Evolutionary conservation across 2,329 filamentous ascomycete species (phyloP).

Genomic region (Paecilomyces sp.): DNA sequence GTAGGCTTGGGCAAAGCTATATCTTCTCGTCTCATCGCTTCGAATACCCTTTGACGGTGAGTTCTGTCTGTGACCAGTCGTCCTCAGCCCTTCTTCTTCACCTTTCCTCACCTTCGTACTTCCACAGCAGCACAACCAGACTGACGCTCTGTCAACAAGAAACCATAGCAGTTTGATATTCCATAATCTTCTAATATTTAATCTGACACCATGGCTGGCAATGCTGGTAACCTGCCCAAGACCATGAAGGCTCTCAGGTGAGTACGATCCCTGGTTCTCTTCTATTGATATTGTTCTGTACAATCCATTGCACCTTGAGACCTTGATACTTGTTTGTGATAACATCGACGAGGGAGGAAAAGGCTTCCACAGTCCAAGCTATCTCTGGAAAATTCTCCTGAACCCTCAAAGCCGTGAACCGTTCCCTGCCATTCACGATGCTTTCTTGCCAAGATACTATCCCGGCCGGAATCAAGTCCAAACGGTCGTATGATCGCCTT

Average conservation of each 20-base stretch:
- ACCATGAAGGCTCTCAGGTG: constrained; percentile 58
- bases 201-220: constrained; percentile 22
- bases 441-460: not conserved
- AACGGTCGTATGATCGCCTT: not conserved
- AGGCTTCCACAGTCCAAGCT: not conserved
- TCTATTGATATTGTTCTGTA: not conserved
- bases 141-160: not conserved
- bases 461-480: not conserved
- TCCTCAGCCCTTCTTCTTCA: not conserved
- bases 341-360: not conserved
- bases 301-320: not conserved
- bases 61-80: not conserved
- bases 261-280: constrained; percentile 12
- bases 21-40: not conserved
- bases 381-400: not conserved
- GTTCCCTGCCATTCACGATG: not conserved
- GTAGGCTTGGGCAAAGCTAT: not conserved
- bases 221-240: constrained; percentile 38
- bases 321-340: not conserved
- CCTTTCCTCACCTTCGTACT: not conserved
- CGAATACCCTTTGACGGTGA: not conserved
- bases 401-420: not conserved
- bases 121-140: not conserved
- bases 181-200: not conserved
- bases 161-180: not conserved